These are phyloP conservation scores for Gossypium stocksii DNA, from an alignment of 345 rosid genomes.

Conservation along the genomic window DNA sequence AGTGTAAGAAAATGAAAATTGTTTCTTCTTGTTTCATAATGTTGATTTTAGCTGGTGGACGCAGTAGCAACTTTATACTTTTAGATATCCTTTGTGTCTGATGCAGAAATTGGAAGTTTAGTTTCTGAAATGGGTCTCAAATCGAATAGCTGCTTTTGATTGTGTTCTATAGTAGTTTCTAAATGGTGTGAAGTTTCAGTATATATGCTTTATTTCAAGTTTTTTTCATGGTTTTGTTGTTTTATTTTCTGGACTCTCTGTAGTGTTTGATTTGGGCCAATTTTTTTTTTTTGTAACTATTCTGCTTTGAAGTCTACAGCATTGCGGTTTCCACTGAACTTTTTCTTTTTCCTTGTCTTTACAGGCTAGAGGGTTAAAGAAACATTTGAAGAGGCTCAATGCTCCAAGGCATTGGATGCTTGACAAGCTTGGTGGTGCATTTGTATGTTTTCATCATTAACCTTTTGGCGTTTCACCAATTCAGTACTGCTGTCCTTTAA, in stretches of 20 bases:
- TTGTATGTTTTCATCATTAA: slow-evolving; percentile 36
- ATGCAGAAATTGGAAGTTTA: not conserved
- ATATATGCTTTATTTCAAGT: not conserved
- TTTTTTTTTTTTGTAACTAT: not conserved
- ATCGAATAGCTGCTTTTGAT: not conserved
- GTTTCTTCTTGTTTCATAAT: not conserved
- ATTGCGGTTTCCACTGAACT: not conserved
- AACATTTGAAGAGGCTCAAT: slow-evolving; percentile 64
- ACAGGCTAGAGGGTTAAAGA: slow-evolving; percentile 63
- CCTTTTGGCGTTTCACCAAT: not conserved
- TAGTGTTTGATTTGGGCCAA: not conserved
- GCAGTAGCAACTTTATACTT: not conserved
- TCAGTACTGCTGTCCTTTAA: not conserved
- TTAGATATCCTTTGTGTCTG: no score
- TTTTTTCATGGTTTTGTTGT: not conserved
- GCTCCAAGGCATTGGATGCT: slow-evolving; percentile 28
- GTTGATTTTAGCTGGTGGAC: not conserved
- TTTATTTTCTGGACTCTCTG: not conserved
- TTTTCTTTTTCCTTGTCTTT: slow-evolving; percentile 2
- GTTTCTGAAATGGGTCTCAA: not conserved
- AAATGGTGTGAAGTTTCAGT: not conserved
- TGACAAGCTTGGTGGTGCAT: slow-evolving; percentile 73
- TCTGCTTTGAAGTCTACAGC: not conserved
- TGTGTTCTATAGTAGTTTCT: not conserved
- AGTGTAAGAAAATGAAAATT: not conserved